Conservation (phyloP, 108 stramenopile genomes). For the Pelagomonas calceolata region DNA sequence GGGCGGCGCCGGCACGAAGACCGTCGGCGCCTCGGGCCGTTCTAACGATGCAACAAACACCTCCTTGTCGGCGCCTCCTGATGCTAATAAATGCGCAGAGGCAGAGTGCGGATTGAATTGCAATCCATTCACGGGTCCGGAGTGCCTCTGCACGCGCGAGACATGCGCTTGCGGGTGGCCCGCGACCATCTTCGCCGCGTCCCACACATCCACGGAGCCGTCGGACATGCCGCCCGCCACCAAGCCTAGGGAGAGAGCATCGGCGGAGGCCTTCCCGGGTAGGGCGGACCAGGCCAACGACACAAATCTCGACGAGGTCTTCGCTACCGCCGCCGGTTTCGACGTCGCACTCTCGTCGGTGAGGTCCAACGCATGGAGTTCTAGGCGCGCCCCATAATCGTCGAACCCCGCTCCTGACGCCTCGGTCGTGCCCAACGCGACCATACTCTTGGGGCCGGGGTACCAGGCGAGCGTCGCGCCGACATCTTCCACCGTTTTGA, state of each 20-base stretch:
- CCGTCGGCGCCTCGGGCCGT: constrained; percentile 35
- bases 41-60: constrained; percentile 52
- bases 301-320: constrained; percentile 59
- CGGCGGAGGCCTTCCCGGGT: constrained; percentile 7
- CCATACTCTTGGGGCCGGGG: neutral
- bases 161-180: constrained; percentile 34
- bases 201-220: constrained; percentile 81
- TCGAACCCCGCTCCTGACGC: constrained; percentile 54
- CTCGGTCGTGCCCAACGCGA: neutral
- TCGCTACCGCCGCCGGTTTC: constrained; percentile 53
- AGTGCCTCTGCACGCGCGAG: constrained; percentile 36
- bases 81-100: constrained; percentile 59
- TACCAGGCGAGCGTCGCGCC: neutral
- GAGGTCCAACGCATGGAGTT: constrained; percentile 66
- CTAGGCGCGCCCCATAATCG: constrained; percentile 82
- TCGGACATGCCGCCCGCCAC: constrained; percentile 91
- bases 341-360: constrained; percentile 7
- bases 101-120: constrained; percentile 69
- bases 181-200: constrained; percentile 51
- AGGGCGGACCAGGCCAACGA: constrained; percentile 45
- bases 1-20: constrained; percentile 34
- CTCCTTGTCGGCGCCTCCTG: constrained; percentile 66
- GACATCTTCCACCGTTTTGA: neutral
- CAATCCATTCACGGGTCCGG: constrained; percentile 62
- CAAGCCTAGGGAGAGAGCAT: constrained; percentile 50